phyloP scores from a whole-genome alignment of 495 filamentous ascomycete species.

The Podospora pseudocomata region DNA sequence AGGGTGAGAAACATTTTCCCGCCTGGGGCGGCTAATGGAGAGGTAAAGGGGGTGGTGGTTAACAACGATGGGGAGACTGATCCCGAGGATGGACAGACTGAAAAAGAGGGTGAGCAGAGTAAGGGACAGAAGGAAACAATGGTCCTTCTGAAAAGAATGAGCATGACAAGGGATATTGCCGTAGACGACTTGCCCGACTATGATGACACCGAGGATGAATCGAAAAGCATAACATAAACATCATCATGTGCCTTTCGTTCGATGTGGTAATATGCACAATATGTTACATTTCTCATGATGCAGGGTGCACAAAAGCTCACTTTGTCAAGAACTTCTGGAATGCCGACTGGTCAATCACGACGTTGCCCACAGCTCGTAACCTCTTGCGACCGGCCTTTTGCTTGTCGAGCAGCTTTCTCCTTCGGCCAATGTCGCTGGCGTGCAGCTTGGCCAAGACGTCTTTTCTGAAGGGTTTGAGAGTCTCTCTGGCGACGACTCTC shows the following conservation, averaged over 20 bases:
- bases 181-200: too few relatives aligned
- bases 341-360: conserved; percentile 87
- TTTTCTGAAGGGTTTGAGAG: conserved; percentile 94
- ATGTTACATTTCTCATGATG: neutral
- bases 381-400: conserved; percentile 95
- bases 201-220: neutral
- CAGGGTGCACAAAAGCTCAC: conserved; percentile 19
- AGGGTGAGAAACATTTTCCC: too few relatives aligned
- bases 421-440: conserved; percentile 77
- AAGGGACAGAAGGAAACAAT: too few relatives aligned
- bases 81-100: too few relatives aligned
- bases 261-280: neutral
- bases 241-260: neutral
- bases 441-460: conserved; percentile 92
- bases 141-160: too few relatives aligned
- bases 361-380: conserved; percentile 68
- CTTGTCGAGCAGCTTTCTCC: conserved; percentile 87
- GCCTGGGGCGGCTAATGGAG: too few relatives aligned
- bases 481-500: conserved; percentile 84
- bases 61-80: too few relatives aligned
- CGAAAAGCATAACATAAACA: neutral
- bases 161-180: too few relatives aligned
- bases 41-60: too few relatives aligned
- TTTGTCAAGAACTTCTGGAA: conserved; percentile 84
- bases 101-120: too few relatives aligned